Evolutionary conservation across 768 basidiomycete genomes (phyloP), one percentile per base, ranked within the genome.

Genomic region (Strobilomyces echinocephalus): DNA sequence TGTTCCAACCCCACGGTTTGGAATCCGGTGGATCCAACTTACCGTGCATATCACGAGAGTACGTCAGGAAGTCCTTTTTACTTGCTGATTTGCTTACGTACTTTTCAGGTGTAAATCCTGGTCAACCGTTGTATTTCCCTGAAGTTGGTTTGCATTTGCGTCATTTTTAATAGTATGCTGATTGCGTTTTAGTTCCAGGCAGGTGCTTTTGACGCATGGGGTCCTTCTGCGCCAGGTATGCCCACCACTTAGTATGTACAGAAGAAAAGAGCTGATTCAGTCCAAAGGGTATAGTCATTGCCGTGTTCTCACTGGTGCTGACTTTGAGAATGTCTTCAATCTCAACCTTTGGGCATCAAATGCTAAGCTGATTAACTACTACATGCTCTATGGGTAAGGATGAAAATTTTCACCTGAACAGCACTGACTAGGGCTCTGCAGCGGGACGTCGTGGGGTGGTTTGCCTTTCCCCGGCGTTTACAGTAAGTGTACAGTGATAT

Each of bases 371-470:
- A 82, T 91, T 54, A 90, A 81, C 61, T 88, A 87, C 56, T 93
- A 93, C 69, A 92, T 93, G 91, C 59, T 90, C 50, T 90, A 83
- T 60, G 89, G 86, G 86, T 86, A 64, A 26, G 71, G 26, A 50
- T 7, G 14, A 33, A 8, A 31, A 36, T 36, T 35, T 39, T 52
- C 21, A 9, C n/a, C 38, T 35, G 41, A 38, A 3, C 16, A 0
- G 24, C 10, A 20, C 56, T 60, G 21, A 62, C 9, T 14, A 21
- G 18, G 18, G 36, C 20, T 21, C 59, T 46, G 46, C 53, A 90
- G 90, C 8, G 90, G 91, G 21, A 92, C 91, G 1, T 90, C 86
- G 12, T 93, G 89, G 88, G 91, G 88, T 38, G 86, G 77, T 10
- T 73, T 92, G 40, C 86, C 91, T 1, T 88, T 83, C 73, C 89